Evolutionary conservation across 768 basidiomycete genomes (phyloP), one percentile per base, ranked within the genome.

Genomic region (Artomyces pyxidatus): DNA sequence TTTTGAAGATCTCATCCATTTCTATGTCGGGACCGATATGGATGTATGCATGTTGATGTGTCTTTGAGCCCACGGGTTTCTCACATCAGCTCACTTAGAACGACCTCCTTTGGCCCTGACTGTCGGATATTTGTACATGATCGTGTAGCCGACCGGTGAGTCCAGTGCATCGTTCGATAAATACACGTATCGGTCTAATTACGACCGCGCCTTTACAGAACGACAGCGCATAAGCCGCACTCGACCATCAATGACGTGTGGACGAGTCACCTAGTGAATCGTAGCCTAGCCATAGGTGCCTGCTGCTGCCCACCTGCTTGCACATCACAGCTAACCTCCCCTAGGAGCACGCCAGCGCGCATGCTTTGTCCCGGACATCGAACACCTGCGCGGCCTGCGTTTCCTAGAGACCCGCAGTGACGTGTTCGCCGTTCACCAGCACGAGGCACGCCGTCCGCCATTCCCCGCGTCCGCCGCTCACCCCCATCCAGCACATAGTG

Each of bases 391-490:
- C 1, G 63, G 65, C 12, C 58, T 73, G 2, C 65, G 67, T 45
- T 57, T 63, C 50, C 59, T 86, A 9, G 62, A 70, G 23, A 83
- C 82, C 3, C 55, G 69, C 17, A 84, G 82, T 46, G 83, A 85
- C 56, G 78, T 85, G 0, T 77, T 87, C 53, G 63, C 83, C 3
- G 64, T 85, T n/a, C 61, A 69, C 41, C 80, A 80, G 56, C 60
- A 68, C 41, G 64, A 73, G 44, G 83, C 83, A 37, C 5, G 69
- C 58, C 7, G 8, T 7, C 27, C 32, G 16, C 38, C 29, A 19
- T 45, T n/a, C 16, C 37, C 12, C 21, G 16, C 26, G n/a, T n/a
- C n/a, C n/a, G n/a, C n/a, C n/a, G n/a, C n/a, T n/a, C n/a, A n/a
- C 22, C 4, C 23, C 22, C 37, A 6, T 47, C n/a, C 30, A 62